A percentile compares a stretch with the other conserved stretches of the same genome.
phyloP scores from a whole-genome alignment of 352 stramenopile genomes.

The Phytophthora tentaculata region DNA sequence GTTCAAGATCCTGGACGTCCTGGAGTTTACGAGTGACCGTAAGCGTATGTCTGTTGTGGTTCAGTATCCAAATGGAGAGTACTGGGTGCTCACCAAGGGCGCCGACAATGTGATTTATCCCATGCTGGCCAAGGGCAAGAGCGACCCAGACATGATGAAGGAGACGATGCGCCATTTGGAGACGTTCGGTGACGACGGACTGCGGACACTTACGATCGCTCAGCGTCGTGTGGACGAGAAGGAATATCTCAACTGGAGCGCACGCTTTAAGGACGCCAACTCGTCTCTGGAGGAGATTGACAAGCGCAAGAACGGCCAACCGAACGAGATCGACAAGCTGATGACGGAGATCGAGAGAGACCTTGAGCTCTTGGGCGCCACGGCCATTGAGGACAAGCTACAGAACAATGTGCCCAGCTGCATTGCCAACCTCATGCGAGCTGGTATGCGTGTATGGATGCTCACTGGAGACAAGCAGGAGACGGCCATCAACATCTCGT shows the following conservation, averaged over 20 bases:
- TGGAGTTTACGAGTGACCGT: conserved; percentile 95
- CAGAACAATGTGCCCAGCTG: conserved; percentile 89
- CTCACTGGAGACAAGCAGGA: conserved; percentile 95
- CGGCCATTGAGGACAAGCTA: conserved; percentile 95
- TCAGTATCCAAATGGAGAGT: conserved; percentile 73
- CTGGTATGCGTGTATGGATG: conserved; percentile 93
- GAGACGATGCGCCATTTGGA: conserved; percentile 76
- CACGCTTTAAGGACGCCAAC: conserved; percentile 68
- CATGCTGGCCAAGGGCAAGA: conserved; percentile 65
- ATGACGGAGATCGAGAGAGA: conserved; percentile 85
- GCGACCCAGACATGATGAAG: conserved; percentile 60
- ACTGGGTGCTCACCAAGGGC: conserved; percentile 86
- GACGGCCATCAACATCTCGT: conserved; percentile 95
- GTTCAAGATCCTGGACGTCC: conserved; percentile 92
- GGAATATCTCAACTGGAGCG: conserved; percentile 72
- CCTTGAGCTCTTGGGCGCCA: conserved; percentile 86
- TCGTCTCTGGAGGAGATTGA: conserved; percentile 80
- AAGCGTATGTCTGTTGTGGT: conserved; percentile 86
- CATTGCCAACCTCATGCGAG: conserved; percentile 86
- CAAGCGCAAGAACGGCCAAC: conserved; percentile 71
- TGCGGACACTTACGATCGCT: conserved; percentile 88
- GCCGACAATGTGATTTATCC: conserved; percentile 94
- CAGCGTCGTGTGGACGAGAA: conserved; percentile 55
- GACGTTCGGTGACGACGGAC: conserved; percentile 79
- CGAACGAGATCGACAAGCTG: conserved; percentile 75